Base-by-base conservation (phyloP, 2,329 filamentous ascomycete genomes). In the Pseudogymnoascus sp. region DNA sequence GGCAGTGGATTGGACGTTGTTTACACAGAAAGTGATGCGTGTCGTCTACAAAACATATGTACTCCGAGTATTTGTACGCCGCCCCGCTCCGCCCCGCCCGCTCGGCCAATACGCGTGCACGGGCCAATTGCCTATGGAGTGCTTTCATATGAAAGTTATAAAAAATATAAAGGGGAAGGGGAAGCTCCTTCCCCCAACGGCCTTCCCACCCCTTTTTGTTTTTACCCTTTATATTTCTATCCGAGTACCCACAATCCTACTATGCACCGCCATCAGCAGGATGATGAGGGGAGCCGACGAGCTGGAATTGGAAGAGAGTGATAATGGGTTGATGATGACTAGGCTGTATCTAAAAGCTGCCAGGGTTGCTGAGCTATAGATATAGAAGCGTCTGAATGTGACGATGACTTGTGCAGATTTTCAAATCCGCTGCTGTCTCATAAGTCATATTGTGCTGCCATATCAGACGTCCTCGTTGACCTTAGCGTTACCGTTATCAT, bases 31-130 rank as follows among this genome's bases (percentile, higher is more conserved):
- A 36, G 51, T 57, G 51, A 34, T 57, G 29, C 29, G 51, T 57
- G 51, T 54, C n/a, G 47, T 34, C 16, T 57, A 57, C 51, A 26
- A 57, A 57, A 57, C 51, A 57, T 57, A 34, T 57, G 51, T 57
- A 57, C 51, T 34, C 26, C 8, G 29, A 57, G 29, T 57, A 57
- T 57, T 57, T 57, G 51, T 34, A 57, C 16, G 51, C 51, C 51
- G 51, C 51, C 51, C 51, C 51, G 51, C 51, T 21, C 51, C 51
- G 51, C 51, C 29, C 51, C 51, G 51, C 29, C 26, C n/a, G 51
- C 8, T 34, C 29, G 51, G 51, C 51, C 51, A 57, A 57, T 57
- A 29, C 51, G 10, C 51, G 51, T 21, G 51, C 51, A 57, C 51
- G 16, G 29, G 26, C 51, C 51, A 57, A 21, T 57, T 34, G 51